Conservation (phyloP, 2,329 filamentous ascomycete genomes). For the Talaromyces piceae region DNA sequence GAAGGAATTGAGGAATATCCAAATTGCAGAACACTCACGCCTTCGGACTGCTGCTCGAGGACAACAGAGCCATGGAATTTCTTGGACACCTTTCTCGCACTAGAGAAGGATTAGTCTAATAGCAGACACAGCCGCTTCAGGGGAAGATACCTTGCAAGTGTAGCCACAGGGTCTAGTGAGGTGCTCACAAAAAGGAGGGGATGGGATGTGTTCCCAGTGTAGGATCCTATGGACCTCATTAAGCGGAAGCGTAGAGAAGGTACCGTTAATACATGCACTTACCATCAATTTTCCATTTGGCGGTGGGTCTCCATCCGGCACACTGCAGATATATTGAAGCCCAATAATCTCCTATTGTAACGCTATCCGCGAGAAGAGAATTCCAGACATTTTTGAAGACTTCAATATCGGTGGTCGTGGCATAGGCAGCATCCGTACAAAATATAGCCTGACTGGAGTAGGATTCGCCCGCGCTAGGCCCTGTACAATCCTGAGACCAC, state of each 20-base stretch:
- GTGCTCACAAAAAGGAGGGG: slow-evolving; percentile 15
- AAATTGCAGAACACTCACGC: slow-evolving; percentile 12
- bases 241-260: neutral
- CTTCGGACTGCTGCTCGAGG: slow-evolving; percentile 18
- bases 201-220: slow-evolving; percentile 12
- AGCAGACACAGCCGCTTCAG: neutral
- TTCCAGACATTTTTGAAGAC: slow-evolving; percentile 20
- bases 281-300: slow-evolving; percentile 31
- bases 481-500: slow-evolving; percentile 24
- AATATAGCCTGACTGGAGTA: slow-evolving; percentile 26
- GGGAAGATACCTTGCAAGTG: slow-evolving; percentile 8
- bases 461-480: slow-evolving; percentile 18
- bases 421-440: slow-evolving; percentile 23
- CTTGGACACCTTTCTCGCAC: slow-evolving; percentile 13
- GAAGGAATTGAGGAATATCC: no score
- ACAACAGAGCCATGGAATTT: slow-evolving; percentile 18
- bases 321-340: slow-evolving; percentile 30
- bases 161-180: slow-evolving; percentile 13
- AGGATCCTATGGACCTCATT: slow-evolving; percentile 7
- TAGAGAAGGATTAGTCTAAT: neutral
- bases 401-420: slow-evolving; percentile 14
- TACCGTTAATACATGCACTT: slow-evolving; percentile 1
- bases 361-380: slow-evolving; percentile 18
- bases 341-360: slow-evolving; percentile 30
- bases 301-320: slow-evolving; percentile 28